A percentile compares a stretch with the other conserved stretches of the same genome.
phyloP scores from a whole-genome alignment of 2,329 filamentous ascomycete genomes.

The Colletotrichum sp. region DNA sequence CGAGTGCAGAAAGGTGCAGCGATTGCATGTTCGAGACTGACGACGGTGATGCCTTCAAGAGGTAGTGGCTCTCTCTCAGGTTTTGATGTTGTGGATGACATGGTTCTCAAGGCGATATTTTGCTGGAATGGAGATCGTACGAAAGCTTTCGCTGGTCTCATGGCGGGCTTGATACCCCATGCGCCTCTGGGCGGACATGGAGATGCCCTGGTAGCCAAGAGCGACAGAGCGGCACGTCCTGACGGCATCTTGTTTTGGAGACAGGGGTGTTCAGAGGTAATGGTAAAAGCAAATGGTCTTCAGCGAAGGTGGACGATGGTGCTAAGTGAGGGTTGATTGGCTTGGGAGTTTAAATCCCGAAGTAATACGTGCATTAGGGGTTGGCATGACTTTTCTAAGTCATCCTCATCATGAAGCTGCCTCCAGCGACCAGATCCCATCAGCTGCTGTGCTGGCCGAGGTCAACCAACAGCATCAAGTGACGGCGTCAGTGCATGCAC shows the following conservation, averaged over 20 bases:
- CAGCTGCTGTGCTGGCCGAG: not conserved
- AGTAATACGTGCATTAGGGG: not conserved
- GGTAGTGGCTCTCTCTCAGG: conserved; percentile 13
- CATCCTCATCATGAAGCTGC: not conserved
- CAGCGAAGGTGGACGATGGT: not conserved
- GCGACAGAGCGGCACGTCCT: not conserved
- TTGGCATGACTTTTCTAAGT: not conserved
- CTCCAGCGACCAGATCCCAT: not conserved
- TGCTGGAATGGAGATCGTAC: not conserved
- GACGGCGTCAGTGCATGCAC: not conserved
- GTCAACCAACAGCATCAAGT: not conserved
- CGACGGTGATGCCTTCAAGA: conserved; percentile 50
- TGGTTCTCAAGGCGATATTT: not conserved
- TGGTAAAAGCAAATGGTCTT: not conserved
- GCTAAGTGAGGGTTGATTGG: not conserved
- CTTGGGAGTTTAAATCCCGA: not conserved
- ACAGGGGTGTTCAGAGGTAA: not conserved
- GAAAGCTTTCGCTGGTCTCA: not conserved
- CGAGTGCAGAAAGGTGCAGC: conserved; percentile 60
- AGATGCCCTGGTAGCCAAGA: not conserved
- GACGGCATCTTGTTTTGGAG: not conserved
- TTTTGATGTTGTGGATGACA: not conserved
- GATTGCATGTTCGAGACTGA: conserved; percentile 59
- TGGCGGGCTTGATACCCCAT: not conserved
- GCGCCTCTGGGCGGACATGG: not conserved